Evolutionary conservation across 75 land plant species (phyloP).

Genomic region (Picea sitchensis): DNA sequence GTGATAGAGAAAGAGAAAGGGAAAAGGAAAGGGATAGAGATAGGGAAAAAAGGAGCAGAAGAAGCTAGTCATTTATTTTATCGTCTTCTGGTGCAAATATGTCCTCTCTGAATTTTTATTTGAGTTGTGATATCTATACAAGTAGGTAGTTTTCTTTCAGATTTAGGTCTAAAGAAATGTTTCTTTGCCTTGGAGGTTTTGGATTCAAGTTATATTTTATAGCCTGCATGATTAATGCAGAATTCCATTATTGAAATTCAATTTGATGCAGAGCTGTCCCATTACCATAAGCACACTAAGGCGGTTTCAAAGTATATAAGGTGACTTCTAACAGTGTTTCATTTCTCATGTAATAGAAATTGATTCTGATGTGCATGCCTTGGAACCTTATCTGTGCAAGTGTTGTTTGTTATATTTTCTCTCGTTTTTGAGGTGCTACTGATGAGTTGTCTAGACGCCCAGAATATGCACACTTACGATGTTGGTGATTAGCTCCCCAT

Average conservation of each 20-base stretch:
- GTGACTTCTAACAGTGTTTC: neutral
- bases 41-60: conserved; percentile 9
- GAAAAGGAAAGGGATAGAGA: conserved; percentile 7
- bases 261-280: neutral
- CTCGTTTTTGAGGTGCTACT: neutral
- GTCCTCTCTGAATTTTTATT: conserved; percentile 1
- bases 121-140: neutral
- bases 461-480: neutral
- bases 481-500: neutral
- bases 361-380: neutral
- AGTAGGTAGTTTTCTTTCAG: neutral
- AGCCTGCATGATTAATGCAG: conserved; percentile 5
- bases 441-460: neutral
- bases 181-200: neutral
- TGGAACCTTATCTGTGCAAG: neutral
- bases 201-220: neutral
- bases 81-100: neutral
- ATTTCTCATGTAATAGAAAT: neutral
- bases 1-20: too few relatives aligned
- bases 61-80: neutral
- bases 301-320: too few relatives aligned
- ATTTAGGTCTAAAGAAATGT: neutral
- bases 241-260: neutral
- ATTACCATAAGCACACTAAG: too few relatives aligned
- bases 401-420: too few relatives aligned